Base-by-base conservation (phyloP, 164 flowering plant genomes). In the Annona cherimola region DNA sequence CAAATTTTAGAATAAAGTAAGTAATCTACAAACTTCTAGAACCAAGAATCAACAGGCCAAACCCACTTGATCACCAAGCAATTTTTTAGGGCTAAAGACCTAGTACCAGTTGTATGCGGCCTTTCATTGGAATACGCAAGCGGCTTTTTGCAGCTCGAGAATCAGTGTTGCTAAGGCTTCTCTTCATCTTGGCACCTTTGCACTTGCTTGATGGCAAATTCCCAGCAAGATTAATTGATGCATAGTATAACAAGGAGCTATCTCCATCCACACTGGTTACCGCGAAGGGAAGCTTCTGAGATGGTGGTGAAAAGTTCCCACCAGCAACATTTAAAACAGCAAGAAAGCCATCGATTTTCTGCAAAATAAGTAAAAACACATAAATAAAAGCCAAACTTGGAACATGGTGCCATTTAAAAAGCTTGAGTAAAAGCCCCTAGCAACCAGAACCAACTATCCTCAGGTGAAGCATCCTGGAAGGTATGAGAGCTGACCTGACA, bases 61-160 rank as follows among this genome's bases (percentile, higher is more conserved):
- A 74, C 79, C 70, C 70, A 76, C 71, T 61, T 61, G 74, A 77
- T 71, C 42, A 66, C 26, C 68, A 71, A 69, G 61, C 71, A 76
- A 71, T 26, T 75, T 76, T 73, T 71, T 65, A 69, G 68, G 67
- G 69, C 19, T 73, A 72, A 46, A 76, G 64, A 74, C 74, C 79
- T 76, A 64, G 66, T 90, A 94, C 98, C 98, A 94, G 83, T 78
- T 94, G 97, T 79, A 94, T 87, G 67, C 90, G 90, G 65, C 98
- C 98, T 82, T 94, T 94, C 92, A 90, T 78, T 45, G 98, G 98
- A 69, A 94, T 83, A 4, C 93, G 89, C 73, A 90, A 68, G 55
- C 89, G 86, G 74, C 83, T 86, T 67, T 76, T 86, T 40, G 69
- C 75, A 71, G 74, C 62, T 66, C 75, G 84, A 4, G 84, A 76